Conservation (phyloP, 192 early-diverging fungal species). For the Kickxella alabastrina region DNA sequence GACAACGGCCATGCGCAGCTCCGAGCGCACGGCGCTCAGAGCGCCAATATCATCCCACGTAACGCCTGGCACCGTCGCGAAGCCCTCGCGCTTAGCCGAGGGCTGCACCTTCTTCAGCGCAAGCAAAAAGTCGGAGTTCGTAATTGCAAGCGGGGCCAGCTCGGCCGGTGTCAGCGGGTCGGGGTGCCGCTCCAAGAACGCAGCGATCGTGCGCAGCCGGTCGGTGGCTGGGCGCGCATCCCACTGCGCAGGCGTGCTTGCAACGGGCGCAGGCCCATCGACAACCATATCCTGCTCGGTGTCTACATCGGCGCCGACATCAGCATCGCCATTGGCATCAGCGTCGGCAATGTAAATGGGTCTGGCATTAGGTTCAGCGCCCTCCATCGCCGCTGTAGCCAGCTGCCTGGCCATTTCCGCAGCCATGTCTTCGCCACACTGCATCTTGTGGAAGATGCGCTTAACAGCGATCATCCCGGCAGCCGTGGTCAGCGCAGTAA, state of each 20-base stretch:
- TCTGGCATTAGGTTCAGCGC: background rate
- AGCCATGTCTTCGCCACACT: no score
- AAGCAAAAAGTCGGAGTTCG: slow-evolving; percentile 76
- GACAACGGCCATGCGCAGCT: slow-evolving; percentile 91
- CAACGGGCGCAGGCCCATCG: background rate
- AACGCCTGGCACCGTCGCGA: slow-evolving; percentile 95
- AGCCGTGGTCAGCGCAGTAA: slow-evolving; percentile 83
- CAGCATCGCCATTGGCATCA: slow-evolving; percentile 6
- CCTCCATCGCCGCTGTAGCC: slow-evolving; percentile 1
- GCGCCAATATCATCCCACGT: slow-evolving; percentile 98
- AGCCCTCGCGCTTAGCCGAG: slow-evolving; percentile 95
- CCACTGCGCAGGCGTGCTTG: slow-evolving; percentile 36
- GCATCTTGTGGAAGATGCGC: slow-evolving; percentile 54
- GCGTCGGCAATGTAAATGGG: no score
- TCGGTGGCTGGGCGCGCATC: slow-evolving; percentile 35
- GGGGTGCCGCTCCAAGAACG: slow-evolving; percentile 67
- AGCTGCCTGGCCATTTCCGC: no score
- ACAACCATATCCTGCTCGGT: background rate
- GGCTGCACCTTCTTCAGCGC: slow-evolving; percentile 92
- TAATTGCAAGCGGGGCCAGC: slow-evolving; percentile 79
- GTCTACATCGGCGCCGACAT: background rate
- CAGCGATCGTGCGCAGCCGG: slow-evolving; percentile 63
- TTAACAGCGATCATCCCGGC: slow-evolving; percentile 91
- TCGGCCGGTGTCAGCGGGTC: slow-evolving; percentile 74
- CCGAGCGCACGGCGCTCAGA: slow-evolving; percentile 76